These are phyloP conservation scores for Phlyctochytrium bullatum DNA, from an alignment of 192 early-diverging fungal species.

Conservation along the genomic window DNA sequence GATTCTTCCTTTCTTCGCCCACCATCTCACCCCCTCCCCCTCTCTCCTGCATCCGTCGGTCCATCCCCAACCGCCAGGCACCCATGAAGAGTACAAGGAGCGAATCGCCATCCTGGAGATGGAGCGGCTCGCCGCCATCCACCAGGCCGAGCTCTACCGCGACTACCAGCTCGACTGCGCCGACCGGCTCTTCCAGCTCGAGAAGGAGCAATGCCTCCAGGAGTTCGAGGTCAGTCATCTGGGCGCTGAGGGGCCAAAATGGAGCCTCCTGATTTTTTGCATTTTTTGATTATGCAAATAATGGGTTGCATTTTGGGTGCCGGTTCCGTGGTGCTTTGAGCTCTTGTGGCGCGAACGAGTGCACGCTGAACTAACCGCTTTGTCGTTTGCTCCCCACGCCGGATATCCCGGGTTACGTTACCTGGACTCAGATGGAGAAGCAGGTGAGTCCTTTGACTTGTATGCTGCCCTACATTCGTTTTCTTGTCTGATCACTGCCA, in stretches of 20 bases:
- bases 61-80: conserved; percentile 38
- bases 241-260: too few species aligned
- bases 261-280: too few species aligned
- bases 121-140: conserved; percentile 56
- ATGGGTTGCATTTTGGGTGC: too few species aligned
- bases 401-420: too few species aligned
- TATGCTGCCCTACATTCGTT: neutral
- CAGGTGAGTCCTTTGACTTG: neutral
- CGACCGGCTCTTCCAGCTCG: conserved; percentile 57
- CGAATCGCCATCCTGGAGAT: conserved; percentile 55
- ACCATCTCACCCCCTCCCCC: neutral
- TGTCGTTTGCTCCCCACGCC: too few species aligned
- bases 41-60: neutral
- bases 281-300: too few species aligned
- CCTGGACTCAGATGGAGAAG: neutral
- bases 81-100: conserved; percentile 69
- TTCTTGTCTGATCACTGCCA: neutral
- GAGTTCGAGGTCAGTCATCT: conserved; percentile 21
- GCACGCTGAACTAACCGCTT: too few species aligned
- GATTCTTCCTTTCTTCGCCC: neutral
- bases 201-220: conserved; percentile 44
- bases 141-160: conserved; percentile 54
- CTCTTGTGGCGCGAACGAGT: too few species aligned
- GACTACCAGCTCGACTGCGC: conserved; percentile 73
- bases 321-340: too few species aligned